Evolutionary conservation across 345 rosid genomes (phyloP).

Genomic region (Brassica carinata): DNA sequence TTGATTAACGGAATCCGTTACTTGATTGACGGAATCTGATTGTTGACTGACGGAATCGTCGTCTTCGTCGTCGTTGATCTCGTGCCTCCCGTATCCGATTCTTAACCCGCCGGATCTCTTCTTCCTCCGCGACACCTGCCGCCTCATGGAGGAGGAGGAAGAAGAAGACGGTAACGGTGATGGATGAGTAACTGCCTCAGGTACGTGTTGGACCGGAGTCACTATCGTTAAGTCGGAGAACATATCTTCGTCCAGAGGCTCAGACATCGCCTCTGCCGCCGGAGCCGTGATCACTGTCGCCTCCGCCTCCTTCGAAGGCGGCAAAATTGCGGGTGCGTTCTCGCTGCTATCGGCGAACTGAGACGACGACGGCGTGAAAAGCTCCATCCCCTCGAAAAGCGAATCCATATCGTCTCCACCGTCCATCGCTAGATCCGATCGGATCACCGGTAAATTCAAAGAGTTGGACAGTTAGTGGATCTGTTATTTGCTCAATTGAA

Average conservation of each 20-base stretch:
- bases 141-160: conserved; percentile 20
- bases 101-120: conserved; percentile 67
- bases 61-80: conserved; percentile 39
- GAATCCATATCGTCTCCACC: conserved; percentile 64
- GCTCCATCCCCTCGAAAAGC: conserved; percentile 83
- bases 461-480: conserved; percentile 10
- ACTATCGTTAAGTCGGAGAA: conserved; percentile 78
- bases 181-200: conserved; percentile 28
- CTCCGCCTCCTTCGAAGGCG: conserved; percentile 26
- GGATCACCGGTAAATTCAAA: conserved; percentile 15
- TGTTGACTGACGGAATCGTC: conserved; percentile 31
- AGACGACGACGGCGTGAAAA: conserved; percentile 53
- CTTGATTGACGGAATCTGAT: conserved; percentile 48
- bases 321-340: conserved; percentile 16
- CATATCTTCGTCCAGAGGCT: conserved; percentile 79
- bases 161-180: conserved; percentile 6
- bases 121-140: conserved; percentile 76
- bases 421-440: conserved; percentile 29
- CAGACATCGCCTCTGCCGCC: conserved; percentile 20
- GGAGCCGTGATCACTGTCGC: conserved; percentile 24
- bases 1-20: conserved; percentile 27
- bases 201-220: conserved; percentile 37
- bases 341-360: conserved; percentile 37
- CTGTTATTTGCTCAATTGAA: background rate
- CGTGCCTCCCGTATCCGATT: conserved; percentile 72